Conservation (phyloP, 2,329 filamentous ascomycete genomes). For the Chrysoporthe puriensis region DNA sequence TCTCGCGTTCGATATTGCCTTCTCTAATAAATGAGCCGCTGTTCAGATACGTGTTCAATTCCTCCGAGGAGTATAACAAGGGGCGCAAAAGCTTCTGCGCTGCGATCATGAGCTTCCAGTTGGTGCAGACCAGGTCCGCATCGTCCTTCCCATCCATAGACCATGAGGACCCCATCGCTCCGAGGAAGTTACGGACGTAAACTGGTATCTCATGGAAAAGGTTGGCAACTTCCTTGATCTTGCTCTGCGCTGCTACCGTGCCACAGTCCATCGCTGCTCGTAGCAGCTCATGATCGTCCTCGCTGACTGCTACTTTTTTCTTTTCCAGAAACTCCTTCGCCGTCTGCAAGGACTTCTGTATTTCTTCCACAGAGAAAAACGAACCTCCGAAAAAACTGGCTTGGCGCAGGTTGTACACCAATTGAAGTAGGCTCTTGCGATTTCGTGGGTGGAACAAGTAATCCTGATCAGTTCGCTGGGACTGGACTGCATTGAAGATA, state of each 20-base stretch:
- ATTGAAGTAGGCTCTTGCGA: constrained; percentile 63
- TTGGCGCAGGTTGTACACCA: constrained; percentile 80
- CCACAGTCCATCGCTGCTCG: constrained; percentile 68
- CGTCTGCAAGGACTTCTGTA: constrained; percentile 66
- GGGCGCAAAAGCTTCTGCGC: constrained; percentile 58
- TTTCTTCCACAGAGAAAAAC: constrained; percentile 68
- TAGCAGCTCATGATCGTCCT: constrained; percentile 65
- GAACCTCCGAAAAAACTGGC: constrained; percentile 85
- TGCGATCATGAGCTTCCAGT: constrained; percentile 53
- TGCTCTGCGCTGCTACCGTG: constrained; percentile 59
- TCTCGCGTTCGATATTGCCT: constrained; percentile 43
- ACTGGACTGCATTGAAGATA: constrained; percentile 85
- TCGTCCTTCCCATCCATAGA: constrained; percentile 60
- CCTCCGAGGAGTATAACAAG: constrained; percentile 46
- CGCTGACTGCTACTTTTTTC: constrained; percentile 59
- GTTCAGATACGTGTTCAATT: constrained; percentile 52
- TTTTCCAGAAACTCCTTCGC: constrained; percentile 70
- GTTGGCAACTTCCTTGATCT: constrained; percentile 69
- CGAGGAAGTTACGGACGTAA: constrained; percentile 70
- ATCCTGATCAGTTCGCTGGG: constrained; percentile 79
- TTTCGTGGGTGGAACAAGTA: constrained; percentile 87
- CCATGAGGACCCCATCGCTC: constrained; percentile 65
- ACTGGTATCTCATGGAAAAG: constrained; percentile 78
- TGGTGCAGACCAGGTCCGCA: constrained; percentile 54
- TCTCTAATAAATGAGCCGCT: constrained; percentile 47